phyloP scores from a whole-genome alignment of 768 basidiomycete species.

The Auriscalpium microsporum region DNA sequence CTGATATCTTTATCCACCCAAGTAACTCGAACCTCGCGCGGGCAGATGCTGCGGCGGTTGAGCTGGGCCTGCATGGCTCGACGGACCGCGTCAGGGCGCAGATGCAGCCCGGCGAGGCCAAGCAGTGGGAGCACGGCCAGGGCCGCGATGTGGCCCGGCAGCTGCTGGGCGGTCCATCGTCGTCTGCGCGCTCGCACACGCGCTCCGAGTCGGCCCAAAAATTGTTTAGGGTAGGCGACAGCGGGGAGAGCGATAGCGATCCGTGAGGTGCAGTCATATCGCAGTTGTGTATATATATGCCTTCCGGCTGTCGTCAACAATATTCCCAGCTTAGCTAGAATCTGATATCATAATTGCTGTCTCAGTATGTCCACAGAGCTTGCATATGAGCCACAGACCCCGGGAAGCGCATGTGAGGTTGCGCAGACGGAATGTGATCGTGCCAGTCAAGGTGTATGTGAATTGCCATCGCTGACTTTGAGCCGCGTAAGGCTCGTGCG shows the following conservation, averaged over 20 bases:
- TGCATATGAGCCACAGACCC: too few relatives aligned
- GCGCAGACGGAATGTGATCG: too few relatives aligned
- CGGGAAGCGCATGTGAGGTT: too few relatives aligned
- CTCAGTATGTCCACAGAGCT: too few relatives aligned
- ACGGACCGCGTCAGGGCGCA: slow-evolving; percentile 39
- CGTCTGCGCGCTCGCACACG: background rate
- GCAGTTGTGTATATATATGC: too few relatives aligned
- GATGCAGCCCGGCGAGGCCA: slow-evolving; percentile 26
- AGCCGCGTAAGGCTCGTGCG: too few relatives aligned
- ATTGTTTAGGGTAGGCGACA: slow-evolving; percentile 10
- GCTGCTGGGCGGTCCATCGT: slow-evolving; percentile 25
- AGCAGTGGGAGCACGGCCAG: slow-evolving; percentile 41
- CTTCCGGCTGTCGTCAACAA: too few relatives aligned
- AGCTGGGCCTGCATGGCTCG: slow-evolving; percentile 42
- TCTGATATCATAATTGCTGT: too few relatives aligned
- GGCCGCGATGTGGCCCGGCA: slow-evolving; percentile 43
- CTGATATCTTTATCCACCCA: slow-evolving; percentile 54
- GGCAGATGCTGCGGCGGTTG: slow-evolving; percentile 52
- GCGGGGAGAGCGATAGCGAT: slow-evolving; percentile 9
- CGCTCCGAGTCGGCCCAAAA: slow-evolving; percentile 6
- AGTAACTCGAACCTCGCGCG: slow-evolving; percentile 54
- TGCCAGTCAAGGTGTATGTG: too few relatives aligned
- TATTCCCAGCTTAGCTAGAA: too few relatives aligned
- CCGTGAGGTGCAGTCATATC: too few relatives aligned
- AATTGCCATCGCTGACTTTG: too few relatives aligned